Evolutionary conservation across 2,329 filamentous ascomycete species (phyloP).

Genomic region (Colletotrichum melonis): DNA sequence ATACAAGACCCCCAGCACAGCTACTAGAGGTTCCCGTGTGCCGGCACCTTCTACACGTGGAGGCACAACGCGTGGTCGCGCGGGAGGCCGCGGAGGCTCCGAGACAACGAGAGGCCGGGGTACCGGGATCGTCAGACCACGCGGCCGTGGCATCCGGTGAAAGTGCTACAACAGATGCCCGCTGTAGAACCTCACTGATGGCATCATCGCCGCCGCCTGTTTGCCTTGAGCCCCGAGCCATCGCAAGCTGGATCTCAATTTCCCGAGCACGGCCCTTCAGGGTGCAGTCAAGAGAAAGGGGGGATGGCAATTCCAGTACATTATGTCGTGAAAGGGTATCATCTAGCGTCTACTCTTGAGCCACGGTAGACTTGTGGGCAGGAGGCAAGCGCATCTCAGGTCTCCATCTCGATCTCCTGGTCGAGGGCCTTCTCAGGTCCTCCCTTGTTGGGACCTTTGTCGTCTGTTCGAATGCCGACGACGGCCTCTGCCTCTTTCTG

Average conservation of each 20-base stretch:
- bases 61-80: slow-evolving; percentile 44
- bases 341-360: slow-evolving; percentile 18
- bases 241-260: background rate
- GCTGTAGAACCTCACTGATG: background rate
- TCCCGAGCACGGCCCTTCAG: background rate
- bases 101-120: slow-evolving; percentile 52
- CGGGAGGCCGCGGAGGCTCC: slow-evolving; percentile 41
- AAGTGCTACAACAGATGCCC: too few species aligned
- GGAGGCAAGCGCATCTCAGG: slow-evolving; percentile 10
- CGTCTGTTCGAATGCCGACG: slow-evolving; percentile 77
- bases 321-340: slow-evolving; percentile 30
- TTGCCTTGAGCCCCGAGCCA: background rate
- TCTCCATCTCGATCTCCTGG: slow-evolving; percentile 53
- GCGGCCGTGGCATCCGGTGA: slow-evolving; percentile 58
- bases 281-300: background rate
- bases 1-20: slow-evolving; percentile 53
- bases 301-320: slow-evolving; percentile 13
- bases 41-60: slow-evolving; percentile 57
- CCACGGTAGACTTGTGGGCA: slow-evolving; percentile 6
- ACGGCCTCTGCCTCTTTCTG: slow-evolving; percentile 89
- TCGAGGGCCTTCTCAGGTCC: slow-evolving; percentile 40
- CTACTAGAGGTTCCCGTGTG: slow-evolving; percentile 53
- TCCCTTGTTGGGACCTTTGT: slow-evolving; percentile 56
- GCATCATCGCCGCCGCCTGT: background rate
- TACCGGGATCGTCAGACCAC: slow-evolving; percentile 59